phyloP scores from a whole-genome alignment of 495 filamentous ascomycete genomes.

The Durotheca rogersii region DNA sequence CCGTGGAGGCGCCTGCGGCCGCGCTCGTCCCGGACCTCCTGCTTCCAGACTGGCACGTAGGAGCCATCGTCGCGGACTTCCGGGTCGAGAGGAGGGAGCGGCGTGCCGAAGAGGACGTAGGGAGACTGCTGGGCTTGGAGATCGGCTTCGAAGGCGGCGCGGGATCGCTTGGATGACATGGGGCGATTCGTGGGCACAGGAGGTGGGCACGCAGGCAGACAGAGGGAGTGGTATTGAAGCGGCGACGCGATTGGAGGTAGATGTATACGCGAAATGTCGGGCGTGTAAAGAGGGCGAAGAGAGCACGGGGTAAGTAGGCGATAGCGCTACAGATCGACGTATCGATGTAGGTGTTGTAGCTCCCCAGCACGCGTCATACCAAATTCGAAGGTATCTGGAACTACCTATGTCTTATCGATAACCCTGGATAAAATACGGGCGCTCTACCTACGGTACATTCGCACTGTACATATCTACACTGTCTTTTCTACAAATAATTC shows the following conservation, averaged over 20 bases:
- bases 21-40: constrained; percentile 92
- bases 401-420: not conserved
- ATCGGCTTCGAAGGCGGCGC: constrained; percentile 76
- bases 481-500: too few species aligned
- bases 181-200: constrained; percentile 4
- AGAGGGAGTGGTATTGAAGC: too few species aligned
- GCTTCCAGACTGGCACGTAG: constrained; percentile 93
- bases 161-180: constrained; percentile 81
- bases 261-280: too few species aligned
- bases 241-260: too few species aligned
- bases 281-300: too few species aligned
- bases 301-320: too few species aligned
- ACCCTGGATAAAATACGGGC: not conserved
- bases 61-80: constrained; percentile 87
- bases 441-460: too few species aligned
- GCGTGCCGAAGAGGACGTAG: constrained; percentile 81
- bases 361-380: not conserved
- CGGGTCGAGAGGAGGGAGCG: constrained; percentile 77
- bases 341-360: too few species aligned
- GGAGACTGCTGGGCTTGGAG: constrained; percentile 70
- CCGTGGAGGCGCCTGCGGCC: constrained; percentile 91
- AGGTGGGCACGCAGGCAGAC: not conserved
- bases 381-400: not conserved
- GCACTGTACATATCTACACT: too few species aligned
- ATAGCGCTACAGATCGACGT: too few species aligned